These are phyloP conservation scores for Thalassiosira profunda DNA, from an alignment of 108 stramenopile species.

Conservation along the genomic window DNA sequence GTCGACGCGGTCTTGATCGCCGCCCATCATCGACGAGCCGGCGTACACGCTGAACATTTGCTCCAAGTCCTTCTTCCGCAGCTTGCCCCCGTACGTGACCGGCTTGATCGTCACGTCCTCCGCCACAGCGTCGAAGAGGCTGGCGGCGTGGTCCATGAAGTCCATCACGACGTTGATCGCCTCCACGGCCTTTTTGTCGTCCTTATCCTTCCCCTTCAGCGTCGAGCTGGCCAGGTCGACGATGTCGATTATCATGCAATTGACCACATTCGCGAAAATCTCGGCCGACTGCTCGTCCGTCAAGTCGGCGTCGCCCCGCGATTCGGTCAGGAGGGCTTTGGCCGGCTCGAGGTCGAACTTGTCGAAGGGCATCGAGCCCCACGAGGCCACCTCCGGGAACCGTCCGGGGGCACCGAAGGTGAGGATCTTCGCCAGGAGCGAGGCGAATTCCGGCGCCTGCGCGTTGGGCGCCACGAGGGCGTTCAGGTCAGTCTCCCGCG, in stretches of 20 bases:
- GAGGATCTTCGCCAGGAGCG: conserved; percentile 73
- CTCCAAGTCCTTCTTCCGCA: conserved; percentile 80
- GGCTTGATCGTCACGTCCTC: conserved; percentile 79
- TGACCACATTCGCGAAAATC: conserved; percentile 87
- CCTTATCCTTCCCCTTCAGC: conserved; percentile 72
- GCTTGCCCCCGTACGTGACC: conserved; percentile 81
- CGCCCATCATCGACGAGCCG: conserved; percentile 65
- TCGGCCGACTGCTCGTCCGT: conserved; percentile 79
- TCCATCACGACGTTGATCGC: conserved; percentile 86
- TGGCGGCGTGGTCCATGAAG: conserved; percentile 89
- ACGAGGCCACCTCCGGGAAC: conserved; percentile 62
- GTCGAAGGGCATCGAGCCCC: conserved; percentile 71
- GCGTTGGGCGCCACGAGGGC: conserved; percentile 55
- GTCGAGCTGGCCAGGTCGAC: conserved; percentile 87
- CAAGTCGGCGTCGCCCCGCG: conserved; percentile 48
- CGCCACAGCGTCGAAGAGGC: conserved; percentile 81
- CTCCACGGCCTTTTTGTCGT: conserved; percentile 64
- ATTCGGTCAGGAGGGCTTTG: conserved; percentile 50
- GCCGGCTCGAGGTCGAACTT: conserved; percentile 75
- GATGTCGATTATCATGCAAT: conserved; percentile 93
- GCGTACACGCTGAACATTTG: conserved; percentile 85
- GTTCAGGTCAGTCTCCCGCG: conserved; percentile 68
- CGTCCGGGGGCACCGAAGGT: conserved; percentile 91
- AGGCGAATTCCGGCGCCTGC: conserved; percentile 74
- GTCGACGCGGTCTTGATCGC: conserved; percentile 71